Evolutionary conservation across 2,329 filamentous ascomycete species (phyloP).

Genomic region (Beauveria pseudobassiana): DNA sequence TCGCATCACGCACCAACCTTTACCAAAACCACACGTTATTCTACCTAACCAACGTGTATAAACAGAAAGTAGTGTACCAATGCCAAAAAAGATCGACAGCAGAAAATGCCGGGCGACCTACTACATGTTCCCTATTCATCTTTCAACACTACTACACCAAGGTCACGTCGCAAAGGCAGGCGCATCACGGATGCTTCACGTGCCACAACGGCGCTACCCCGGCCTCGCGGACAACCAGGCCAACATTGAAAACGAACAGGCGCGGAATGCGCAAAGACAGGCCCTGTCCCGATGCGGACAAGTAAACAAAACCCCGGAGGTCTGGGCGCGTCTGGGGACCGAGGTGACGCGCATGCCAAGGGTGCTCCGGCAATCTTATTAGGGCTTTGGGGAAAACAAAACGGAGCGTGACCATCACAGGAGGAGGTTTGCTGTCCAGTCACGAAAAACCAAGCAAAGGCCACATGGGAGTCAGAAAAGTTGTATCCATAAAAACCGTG

Average conservation of each 20-base stretch:
- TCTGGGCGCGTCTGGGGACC: neutral
- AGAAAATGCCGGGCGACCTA: neutral
- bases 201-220: neutral
- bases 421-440: neutral
- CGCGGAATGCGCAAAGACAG: neutral
- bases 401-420: neutral
- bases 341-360: neutral
- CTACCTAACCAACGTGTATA: neutral
- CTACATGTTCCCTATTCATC: neutral
- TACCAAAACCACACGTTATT: too few relatives aligned
- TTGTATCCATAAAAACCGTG: neutral
- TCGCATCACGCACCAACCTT: neutral
- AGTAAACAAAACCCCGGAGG: conserved; percentile 1
- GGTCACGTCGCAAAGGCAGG: neutral
- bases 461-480: neutral
- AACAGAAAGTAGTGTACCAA: neutral
- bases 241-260: neutral
- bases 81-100: neutral
- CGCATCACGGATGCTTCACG: neutral
- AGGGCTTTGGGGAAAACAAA: neutral
- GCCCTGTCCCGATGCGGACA: conserved; percentile 2
- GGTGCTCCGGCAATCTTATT: neutral
- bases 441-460: neutral
- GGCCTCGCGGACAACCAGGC: neutral
- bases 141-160: neutral